Evolutionary conservation across 352 stramenopile genomes (phyloP), one percentile per base, ranked within the genome.

Genomic region (Phytophthora meadii): DNA sequence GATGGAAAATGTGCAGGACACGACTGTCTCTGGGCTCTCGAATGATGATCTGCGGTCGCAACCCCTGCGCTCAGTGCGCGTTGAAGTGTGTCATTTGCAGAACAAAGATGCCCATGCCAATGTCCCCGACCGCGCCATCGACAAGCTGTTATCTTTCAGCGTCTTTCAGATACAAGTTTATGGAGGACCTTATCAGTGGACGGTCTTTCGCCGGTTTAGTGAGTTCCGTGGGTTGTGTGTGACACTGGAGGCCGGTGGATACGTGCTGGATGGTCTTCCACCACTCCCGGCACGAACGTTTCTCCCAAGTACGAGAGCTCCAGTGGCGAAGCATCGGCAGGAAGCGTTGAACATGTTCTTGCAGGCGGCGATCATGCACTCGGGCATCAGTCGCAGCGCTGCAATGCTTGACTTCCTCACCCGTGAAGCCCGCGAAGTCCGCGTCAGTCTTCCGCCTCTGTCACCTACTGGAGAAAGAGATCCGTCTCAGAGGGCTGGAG

Each of bases 31-130:
- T n/a, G 84, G 84, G 1, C 47, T 95, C 32, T 87, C 77, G 7
- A 78, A 76, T 25, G 76, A 92, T 6, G 87, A 95, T 47, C 65
- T 95, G 28, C 79, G 76, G 25, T 79, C 80, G 19, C 87, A 95
- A 56, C 87, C 87, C 11, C 73, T 95, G 40, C 85, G 87, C 15
- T 91, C 83, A 4, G 82, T 95, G 39, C 84, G 86, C 42, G 82
- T 95, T 36, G 87, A 95, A 70, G 66, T 95, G 19, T 95, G 87
- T 55, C 87, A 95, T 61, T 59, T 95, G 50, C 83, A 94, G 62
- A 95, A 95, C 79, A 92, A 93, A 58, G 87, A 95, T 61, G 87
- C 87, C n/a, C 81, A 88, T 32, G 84, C 84, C 15, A 90, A 89
- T 60, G 87, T 95, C 32, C 87, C 87, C 6, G 58, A 67, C 25